Percentiles rank a stretch among this genome's conserved stretches.
Conservation (phyloP, 345 rosid species). For the Ailanthus altissimus region DNA sequence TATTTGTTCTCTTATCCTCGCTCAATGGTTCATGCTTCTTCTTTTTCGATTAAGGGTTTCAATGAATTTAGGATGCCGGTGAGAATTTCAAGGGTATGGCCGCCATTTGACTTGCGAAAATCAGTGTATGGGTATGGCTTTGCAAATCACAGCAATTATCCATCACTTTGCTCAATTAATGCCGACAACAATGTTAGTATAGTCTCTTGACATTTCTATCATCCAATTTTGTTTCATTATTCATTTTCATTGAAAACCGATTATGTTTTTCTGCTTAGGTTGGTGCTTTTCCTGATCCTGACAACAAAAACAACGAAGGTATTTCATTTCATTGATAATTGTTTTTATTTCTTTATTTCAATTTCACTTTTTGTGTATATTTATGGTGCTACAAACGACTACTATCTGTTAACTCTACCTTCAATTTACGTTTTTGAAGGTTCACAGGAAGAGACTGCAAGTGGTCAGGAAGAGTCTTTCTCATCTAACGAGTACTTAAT, state of each 20-base stretch:
- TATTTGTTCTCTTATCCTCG: neutral
- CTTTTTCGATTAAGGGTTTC: conserved; percentile 21
- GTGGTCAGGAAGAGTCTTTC: conserved; percentile 12
- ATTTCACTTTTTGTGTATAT: too few species aligned
- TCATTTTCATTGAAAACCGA: too few species aligned
- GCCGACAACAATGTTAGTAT: conserved; percentile 35
- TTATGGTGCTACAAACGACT: too few species aligned
- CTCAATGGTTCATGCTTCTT: neutral
- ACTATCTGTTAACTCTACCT: neutral
- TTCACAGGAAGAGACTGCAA: conserved; percentile 28
- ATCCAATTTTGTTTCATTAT: neutral
- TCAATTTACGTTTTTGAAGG: conserved; percentile 26
- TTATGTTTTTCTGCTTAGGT: conserved; percentile 42
- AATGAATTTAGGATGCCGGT: neutral
- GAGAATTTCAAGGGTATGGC: conserved; percentile 15
- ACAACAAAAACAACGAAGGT: conserved; percentile 32
- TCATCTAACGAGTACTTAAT: conserved; percentile 52
- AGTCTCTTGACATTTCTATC: neutral
- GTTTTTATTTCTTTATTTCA: too few species aligned
- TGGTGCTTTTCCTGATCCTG: conserved; percentile 26
- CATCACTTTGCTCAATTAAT: conserved; percentile 25
- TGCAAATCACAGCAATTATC: conserved; percentile 1
- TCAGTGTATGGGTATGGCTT: neutral
- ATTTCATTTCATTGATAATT: neutral
- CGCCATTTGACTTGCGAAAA: neutral